Evolutionary conservation across 352 stramenopile genomes (phyloP), one percentile per base, ranked within the genome.

Genomic region (Pythium rishiriense): DNA sequence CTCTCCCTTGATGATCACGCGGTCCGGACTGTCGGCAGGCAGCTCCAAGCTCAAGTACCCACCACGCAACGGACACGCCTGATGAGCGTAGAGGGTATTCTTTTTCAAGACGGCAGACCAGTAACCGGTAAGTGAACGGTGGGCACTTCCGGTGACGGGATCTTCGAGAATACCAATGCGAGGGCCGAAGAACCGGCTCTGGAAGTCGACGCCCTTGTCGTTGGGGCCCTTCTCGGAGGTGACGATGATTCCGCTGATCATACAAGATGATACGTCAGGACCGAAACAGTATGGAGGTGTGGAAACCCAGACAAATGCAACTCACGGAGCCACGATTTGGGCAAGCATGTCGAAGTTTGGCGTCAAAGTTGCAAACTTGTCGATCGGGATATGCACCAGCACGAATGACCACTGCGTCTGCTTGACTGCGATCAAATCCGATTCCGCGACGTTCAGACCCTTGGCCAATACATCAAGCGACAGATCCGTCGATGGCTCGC

Each of bases 91-190:
- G 22, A 89, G 67, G 25, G 53, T 75, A 15, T 49, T 72, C 47
- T 85, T 87, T 1, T 72, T 60, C 19, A 90, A 58, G 9, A 80
- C 7, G 4, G 48, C 19, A 2, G 62, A 71, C 87, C 93, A 98
- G 65, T 98, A 98, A 7, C 85, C 76, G 7, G 78, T 88, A 1
- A 98, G 69, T 3, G 75, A 83, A 56, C 89, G 97, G 66, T 98
- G 94, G 0, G 89, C 90, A 45, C 86, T 97, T 8, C 96, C 96
- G 5, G 90, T 98, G 3, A 98, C 94, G 0, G 93, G 94, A 68
- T 98, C 96, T 74, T 98, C 96, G 55, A 93, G 76, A 11, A 98
- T 78, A 15, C 91, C 91, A 22, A 87, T 69, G 45, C 86, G 85
- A 11, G 94, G 93, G 14, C 55, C 93, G 74, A 98, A 98, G 71